Evolutionary conservation across 306 rosid genomes (phyloP), one percentile per base, ranked within the genome.

Genomic region (Lithocarpus polystachyus): DNA sequence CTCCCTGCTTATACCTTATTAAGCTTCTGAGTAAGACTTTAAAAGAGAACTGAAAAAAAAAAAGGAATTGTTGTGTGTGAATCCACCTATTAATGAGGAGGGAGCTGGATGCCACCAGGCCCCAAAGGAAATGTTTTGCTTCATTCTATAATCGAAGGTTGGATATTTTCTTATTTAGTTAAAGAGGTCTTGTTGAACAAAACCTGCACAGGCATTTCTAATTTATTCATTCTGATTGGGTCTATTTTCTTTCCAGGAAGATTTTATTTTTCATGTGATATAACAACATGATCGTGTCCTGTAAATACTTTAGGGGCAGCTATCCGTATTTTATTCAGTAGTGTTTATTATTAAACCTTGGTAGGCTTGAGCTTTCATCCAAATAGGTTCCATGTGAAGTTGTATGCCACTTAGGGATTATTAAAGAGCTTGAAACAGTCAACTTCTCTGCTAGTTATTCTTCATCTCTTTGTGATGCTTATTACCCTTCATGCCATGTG

Each of bases 401-500:
- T 68, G 51, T 10, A 35, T 68, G 40, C 17, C 40, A 64, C 43
- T 29, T 6, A 23, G 4, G 5, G 11, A 35, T 68, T 37, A 14
- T 18, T 31, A 67, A 19, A 67, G 7, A n/a, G 52, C 5, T 19
- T 33, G 52, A 31, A 19, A 35, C 26, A 35, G 35, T 67, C 72
- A 33, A 24, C 70, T 35, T 33, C 52, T 68, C 26, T 68, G 72
- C 24, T 68, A 35, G 52, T 33, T 68, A 67, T 67, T 67, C 51
- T 65, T 40, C 74, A 70, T 40, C 9, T 40, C 55, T 70, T 70
- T 18, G 19, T 65, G 48, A 22, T 71, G 59, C 57, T 48, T 23
- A 51, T 43, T 52, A 45, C 57, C 24, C 22, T 24, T 78, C 64
- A 29, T 73, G 83, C 75, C 73, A 26, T 77, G 61, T 82, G 77